A percentile compares a stretch with the other conserved stretches of the same genome.
Evolutionary conservation across 2,329 filamentous ascomycete genomes (phyloP).

Genomic region (Fusarium dimerum): DNA sequence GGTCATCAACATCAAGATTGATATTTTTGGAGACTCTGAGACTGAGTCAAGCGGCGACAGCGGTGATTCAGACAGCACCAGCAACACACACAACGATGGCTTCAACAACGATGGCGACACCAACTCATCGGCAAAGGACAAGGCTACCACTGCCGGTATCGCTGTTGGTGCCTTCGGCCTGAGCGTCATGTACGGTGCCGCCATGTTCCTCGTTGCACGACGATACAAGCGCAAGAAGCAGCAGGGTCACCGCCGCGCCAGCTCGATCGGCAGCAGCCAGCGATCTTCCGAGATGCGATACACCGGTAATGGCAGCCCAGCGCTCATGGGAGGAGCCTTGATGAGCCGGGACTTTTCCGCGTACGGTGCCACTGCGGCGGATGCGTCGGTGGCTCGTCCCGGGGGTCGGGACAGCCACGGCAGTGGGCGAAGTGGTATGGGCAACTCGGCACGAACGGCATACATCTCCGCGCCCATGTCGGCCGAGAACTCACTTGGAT

Average conservation of each 20-base stretch:
- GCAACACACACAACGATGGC: conserved; percentile 41
- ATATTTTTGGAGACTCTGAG: conserved; percentile 40
- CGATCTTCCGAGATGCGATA: conserved; percentile 55
- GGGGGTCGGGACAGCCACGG: conserved; percentile 60
- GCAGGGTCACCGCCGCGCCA: conserved; percentile 73
- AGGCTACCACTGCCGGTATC: conserved; percentile 67
- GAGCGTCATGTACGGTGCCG: conserved; percentile 84
- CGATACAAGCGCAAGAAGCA: conserved; percentile 86
- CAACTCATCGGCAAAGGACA: conserved; percentile 58
- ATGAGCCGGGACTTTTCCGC: conserved; percentile 57
- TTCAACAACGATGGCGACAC: conserved; percentile 45
- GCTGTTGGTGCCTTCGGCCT: conserved; percentile 76
- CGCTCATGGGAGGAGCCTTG: conserved; percentile 71
- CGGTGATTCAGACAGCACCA: conserved; percentile 36
- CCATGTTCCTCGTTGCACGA: conserved; percentile 91
- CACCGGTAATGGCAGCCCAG: conserved; percentile 50
- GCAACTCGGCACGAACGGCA: conserved; percentile 56
- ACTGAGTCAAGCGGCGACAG: conserved; percentile 34
- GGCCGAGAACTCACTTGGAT: conserved; percentile 91
- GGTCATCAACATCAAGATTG: conserved; percentile 81
- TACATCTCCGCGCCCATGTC: conserved; percentile 88
- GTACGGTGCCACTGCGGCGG: conserved; percentile 49
- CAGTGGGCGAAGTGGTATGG: conserved; percentile 61
- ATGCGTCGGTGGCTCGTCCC: conserved; percentile 14
- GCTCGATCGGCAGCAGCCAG: conserved; percentile 63